These are phyloP conservation scores for Hypoxylon rubiginosum DNA, from an alignment of 2,329 filamentous ascomycete species.

Conservation along the genomic window DNA sequence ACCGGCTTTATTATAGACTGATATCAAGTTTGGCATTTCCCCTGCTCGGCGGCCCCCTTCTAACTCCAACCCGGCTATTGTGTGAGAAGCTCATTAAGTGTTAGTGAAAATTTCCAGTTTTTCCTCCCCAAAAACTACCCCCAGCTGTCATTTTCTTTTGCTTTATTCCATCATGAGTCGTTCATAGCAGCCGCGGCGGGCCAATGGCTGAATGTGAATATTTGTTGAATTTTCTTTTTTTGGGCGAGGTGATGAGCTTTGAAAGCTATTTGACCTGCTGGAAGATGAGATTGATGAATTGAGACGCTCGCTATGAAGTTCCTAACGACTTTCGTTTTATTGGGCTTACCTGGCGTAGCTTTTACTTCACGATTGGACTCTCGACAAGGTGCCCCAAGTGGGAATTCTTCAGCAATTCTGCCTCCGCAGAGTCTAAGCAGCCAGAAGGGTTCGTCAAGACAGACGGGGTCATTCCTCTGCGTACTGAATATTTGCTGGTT, in stretches of 20 bases:
- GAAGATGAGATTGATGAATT: conserved; percentile 28
- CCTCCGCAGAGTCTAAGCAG: conserved; percentile 24
- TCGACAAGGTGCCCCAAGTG: conserved; percentile 38
- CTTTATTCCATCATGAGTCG: conserved; percentile 10
- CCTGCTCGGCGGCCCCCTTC: conserved; percentile 19
- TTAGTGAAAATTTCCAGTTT: conserved; percentile 32
- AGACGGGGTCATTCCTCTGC: conserved; percentile 18
- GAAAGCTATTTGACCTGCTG: conserved; percentile 22
- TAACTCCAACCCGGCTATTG: conserved; percentile 19
- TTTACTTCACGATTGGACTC: conserved; percentile 28
- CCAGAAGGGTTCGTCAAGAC: conserved; percentile 37
- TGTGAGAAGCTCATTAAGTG: conserved; percentile 27
- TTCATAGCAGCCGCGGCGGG: conserved; percentile 30
- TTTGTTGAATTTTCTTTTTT: conserved; percentile 21
- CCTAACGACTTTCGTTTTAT: conserved; percentile 25
- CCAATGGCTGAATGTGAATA: conserved; percentile 31
- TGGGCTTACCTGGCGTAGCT: conserved; percentile 40
- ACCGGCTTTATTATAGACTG: conserved; percentile 24
- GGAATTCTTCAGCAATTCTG: conserved; percentile 34
- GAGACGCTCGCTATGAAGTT: conserved; percentile 35
- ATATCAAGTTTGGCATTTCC: conserved; percentile 37
- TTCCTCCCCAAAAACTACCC: conserved; percentile 9
- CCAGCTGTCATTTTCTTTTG: conserved; percentile 1
- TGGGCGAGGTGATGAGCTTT: conserved; percentile 23
- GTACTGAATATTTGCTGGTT: conserved; percentile 2